Evolutionary conservation across 305 asterid genomes (phyloP).

Genomic region (Solanum hybrid): DNA sequence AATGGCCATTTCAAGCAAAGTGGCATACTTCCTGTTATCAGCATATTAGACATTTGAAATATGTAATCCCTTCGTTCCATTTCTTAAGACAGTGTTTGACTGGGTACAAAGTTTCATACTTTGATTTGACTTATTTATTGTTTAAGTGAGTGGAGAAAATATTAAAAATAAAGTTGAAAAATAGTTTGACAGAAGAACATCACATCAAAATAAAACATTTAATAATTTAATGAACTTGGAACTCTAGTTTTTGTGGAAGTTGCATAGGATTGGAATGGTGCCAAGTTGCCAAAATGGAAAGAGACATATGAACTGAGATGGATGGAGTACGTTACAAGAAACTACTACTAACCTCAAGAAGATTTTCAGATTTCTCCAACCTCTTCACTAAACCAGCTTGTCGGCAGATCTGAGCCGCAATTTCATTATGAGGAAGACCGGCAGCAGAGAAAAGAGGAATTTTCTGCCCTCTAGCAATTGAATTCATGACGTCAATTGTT

Average conservation of each 20-base stretch:
- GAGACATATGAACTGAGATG: neutral
- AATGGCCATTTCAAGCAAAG: neutral
- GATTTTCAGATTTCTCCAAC: slow-evolving; percentile 73
- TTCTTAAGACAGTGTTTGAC: neutral
- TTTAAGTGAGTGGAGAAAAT: neutral
- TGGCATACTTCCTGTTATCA: neutral
- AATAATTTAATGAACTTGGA: neutral
- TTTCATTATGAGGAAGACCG: slow-evolving; percentile 99
- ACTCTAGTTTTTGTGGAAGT: neutral
- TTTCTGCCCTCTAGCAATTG: slow-evolving; percentile 97
- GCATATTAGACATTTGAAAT: neutral
- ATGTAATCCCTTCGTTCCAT: neutral
- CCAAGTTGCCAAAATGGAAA: neutral
- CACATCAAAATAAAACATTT: neutral
- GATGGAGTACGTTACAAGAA: neutral
- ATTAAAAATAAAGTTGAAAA: neutral
- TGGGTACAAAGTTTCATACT: neutral
- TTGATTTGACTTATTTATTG: neutral
- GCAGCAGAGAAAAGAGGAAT: slow-evolving; percentile 98
- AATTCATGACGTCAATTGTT: slow-evolving; percentile 97
- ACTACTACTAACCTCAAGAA: slow-evolving; percentile 54
- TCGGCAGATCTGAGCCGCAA: slow-evolving; percentile 98
- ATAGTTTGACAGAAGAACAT: neutral
- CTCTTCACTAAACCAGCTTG: slow-evolving; percentile 99
- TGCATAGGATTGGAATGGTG: neutral